Evolutionary conservation across 129 eudicot species (phyloP), one percentile per base, ranked within the genome.

Genomic region (Helichrysum umbraculigerum): DNA sequence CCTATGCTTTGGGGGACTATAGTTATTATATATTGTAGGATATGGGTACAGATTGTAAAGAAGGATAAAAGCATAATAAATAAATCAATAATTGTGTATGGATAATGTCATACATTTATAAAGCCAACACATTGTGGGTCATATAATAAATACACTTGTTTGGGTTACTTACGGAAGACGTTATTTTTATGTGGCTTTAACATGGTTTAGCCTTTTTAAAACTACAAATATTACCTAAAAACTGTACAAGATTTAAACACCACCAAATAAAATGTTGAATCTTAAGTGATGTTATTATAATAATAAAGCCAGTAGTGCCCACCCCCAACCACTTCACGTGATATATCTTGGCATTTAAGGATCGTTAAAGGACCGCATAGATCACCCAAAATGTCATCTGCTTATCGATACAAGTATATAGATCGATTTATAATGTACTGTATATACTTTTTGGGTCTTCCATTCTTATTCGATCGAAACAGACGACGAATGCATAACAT

Each of bases 81-180:
- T 25, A 57, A 57, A 70, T 42, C 51, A 44, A 19, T 50, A 54
- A 37, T 60, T 42, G 15, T 78, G 72, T 50, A 25, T 34, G 78
- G 78, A 79, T 72, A 79, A 72, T 62, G 73, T 79, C 66, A 64
- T 72, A 16, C 44, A 20, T 12, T 54, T 47, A 44, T 52, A 79
- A 28, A 72, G 78, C 73, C 66, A 79, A 71, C 78, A 35, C 30
- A 29, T 71, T 79, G 66, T 63, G 82, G 82, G 73, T 10, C 77
- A 61, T 50, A n/a, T 25, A 37, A 51, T 79, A 28, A 71, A 63
- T 52, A 56, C 54, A 47, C n/a, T 47, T 47, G 3, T 4, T 47
- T 14, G 17, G 54, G n/a, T 47, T 47, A 47, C 54, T 14, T 14
- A 11, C 4, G 3, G n/a, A 3, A 15, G 47, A 39, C 14, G 5